Evolutionary conservation across 2,329 filamentous ascomycete species (phyloP).

Genomic region (Clonostachys rhizophaga): DNA sequence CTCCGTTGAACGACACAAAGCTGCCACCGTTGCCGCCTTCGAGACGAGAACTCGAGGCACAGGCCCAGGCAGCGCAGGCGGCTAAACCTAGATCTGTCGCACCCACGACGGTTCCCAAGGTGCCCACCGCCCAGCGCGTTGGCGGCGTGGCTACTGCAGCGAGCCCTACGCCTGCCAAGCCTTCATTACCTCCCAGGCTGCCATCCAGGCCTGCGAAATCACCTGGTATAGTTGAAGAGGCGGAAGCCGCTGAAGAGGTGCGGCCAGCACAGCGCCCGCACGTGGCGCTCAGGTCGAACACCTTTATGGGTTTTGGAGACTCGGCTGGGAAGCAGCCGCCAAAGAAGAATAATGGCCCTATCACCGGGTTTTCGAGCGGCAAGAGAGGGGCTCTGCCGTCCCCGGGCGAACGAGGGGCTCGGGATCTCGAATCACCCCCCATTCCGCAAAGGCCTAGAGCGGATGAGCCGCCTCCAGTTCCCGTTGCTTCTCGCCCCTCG

Average conservation of each 20-base stretch:
- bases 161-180: constrained; percentile 20
- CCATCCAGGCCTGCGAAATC: constrained; percentile 39
- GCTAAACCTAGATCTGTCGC: background rate
- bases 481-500: constrained; percentile 46
- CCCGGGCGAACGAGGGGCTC: background rate
- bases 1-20: constrained; percentile 48
- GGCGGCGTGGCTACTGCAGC: constrained; percentile 1
- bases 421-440: constrained; percentile 4
- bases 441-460: constrained; percentile 4
- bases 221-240: background rate
- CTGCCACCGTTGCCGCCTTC: constrained; percentile 54
- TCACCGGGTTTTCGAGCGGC: constrained; percentile 13
- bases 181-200: constrained; percentile 42
- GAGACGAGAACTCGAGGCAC: constrained; percentile 46
- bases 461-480: constrained; percentile 45
- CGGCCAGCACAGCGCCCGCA: background rate
- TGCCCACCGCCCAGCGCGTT: background rate
- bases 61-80: constrained; percentile 17
- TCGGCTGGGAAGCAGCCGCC: background rate
- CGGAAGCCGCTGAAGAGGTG: background rate
- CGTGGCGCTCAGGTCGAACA: background rate
- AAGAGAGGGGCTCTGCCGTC: background rate
- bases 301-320: background rate
- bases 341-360: constrained; percentile 1
- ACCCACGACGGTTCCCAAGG: constrained; percentile 1